A percentile compares a stretch with the other conserved stretches of the same genome.
phyloP scores from a whole-genome alignment of 257 asterid genomes.

The Gentiana straminea region DNA sequence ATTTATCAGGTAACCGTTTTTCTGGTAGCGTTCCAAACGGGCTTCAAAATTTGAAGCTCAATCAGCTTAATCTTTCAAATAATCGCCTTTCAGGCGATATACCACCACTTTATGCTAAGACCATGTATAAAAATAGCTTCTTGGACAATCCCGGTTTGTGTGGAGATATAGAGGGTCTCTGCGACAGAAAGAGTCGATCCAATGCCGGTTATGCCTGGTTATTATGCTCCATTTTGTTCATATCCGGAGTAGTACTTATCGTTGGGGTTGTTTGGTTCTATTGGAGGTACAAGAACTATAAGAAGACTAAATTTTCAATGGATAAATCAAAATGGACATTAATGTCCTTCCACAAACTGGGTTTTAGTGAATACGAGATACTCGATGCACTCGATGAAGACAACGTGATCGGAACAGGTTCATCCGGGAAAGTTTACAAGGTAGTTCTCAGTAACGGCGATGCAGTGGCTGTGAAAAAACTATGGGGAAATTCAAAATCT shows the following conservation, averaged over 20 bases:
- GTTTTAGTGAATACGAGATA: conserved; percentile 74
- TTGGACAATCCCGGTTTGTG: conserved; percentile 80
- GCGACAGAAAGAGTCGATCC: conserved; percentile 37
- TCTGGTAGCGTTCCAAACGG: conserved; percentile 61
- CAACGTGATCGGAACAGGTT: conserved; percentile 83
- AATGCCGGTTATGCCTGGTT: conserved; percentile 50
- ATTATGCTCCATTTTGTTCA: conserved; percentile 43
- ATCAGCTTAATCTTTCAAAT: conserved; percentile 64
- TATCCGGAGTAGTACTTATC: conserved; percentile 55
- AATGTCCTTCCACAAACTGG: conserved; percentile 90
- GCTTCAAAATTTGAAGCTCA: conserved; percentile 85
- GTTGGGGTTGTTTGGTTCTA: conserved; percentile 63
- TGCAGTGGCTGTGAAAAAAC: conserved; percentile 80
- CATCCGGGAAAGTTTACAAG: conserved; percentile 94
- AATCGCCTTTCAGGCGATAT: conserved; percentile 78
- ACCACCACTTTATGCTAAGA: conserved; percentile 70
- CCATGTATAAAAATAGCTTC: conserved; percentile 70
- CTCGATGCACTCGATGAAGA: conserved; percentile 78
- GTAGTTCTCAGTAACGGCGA: conserved; percentile 76
- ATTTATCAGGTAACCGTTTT: conserved; percentile 64
- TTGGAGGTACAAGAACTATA: conserved; percentile 43
- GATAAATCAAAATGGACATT: conserved; percentile 87
- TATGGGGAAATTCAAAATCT: conserved; percentile 52
- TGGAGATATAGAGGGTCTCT: conserved; percentile 67
- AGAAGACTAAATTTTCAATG: conserved; percentile 29